phyloP scores from a whole-genome alignment of 805 yeast species.

The Zygotorulaspora sp. region DNA sequence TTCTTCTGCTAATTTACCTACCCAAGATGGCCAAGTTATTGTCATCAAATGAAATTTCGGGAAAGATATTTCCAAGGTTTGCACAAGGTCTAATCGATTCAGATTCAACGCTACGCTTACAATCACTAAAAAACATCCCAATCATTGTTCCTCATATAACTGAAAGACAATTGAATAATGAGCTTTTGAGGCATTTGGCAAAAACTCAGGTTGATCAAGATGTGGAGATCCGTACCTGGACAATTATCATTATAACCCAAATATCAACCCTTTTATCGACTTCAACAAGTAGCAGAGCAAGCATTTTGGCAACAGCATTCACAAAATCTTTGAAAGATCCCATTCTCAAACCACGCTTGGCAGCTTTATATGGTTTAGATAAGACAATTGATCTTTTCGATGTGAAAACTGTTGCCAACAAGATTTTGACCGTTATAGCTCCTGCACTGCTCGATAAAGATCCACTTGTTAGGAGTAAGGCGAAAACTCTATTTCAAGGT shows the following conservation, averaged over 20 bases:
- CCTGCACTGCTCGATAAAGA: constrained; percentile 77
- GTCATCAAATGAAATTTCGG: constrained; percentile 58
- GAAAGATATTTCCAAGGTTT: constrained; percentile 60
- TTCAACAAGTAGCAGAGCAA: constrained; percentile 43
- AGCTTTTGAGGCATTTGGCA: constrained; percentile 73
- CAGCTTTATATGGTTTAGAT: constrained; percentile 71
- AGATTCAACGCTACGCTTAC: constrained; percentile 73
- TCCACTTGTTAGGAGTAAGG: constrained; percentile 63
- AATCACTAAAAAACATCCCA: constrained; percentile 58
- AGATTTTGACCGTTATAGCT: constrained; percentile 78
- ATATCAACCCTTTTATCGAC: constrained; percentile 30
- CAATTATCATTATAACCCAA: constrained; percentile 26
- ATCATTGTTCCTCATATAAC: constrained; percentile 58
- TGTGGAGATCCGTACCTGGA: constrained; percentile 31
- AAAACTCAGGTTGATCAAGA: constrained; percentile 38
- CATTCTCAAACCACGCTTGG: constrained; percentile 65
- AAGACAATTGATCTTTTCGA: constrained; percentile 60
- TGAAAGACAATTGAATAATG: constrained; percentile 81
- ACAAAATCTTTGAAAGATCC: constrained; percentile 79
- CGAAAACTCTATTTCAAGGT: constrained; percentile 59
- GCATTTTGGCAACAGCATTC: constrained; percentile 82
- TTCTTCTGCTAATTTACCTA: constrained; percentile 61
- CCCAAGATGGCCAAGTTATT: constrained; percentile 50
- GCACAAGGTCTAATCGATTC: constrained; percentile 85
- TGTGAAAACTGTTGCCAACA: constrained; percentile 72